A percentile compares a stretch with the other conserved stretches of the same genome.
phyloP scores from a whole-genome alignment of 257 asterid species.

The Solanum ahanhuiri region DNA sequence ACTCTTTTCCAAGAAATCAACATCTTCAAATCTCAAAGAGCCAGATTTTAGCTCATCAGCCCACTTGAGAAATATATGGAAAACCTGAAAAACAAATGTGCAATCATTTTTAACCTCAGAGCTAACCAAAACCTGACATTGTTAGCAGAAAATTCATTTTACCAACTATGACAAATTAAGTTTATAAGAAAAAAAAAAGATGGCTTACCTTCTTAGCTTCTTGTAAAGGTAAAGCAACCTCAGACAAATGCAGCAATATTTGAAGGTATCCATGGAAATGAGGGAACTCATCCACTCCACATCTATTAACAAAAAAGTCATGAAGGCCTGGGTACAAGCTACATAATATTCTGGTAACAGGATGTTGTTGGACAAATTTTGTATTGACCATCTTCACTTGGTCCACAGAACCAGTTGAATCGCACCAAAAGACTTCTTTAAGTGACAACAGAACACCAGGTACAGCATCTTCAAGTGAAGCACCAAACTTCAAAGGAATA shows the following conservation, averaged over 20 bases:
- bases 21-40: conserved; percentile 52
- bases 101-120: background rate
- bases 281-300: conserved; percentile 71
- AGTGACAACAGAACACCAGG: conserved; percentile 60
- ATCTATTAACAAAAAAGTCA: conserved; percentile 71
- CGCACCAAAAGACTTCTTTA: conserved; percentile 78
- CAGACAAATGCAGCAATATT: conserved; percentile 57
- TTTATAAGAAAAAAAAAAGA: background rate
- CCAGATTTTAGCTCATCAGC: conserved; percentile 58
- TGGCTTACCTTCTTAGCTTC: conserved; percentile 62
- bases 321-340: conserved; percentile 61
- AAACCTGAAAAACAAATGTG: conserved; percentile 31
- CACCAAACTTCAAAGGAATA: conserved; percentile 43
- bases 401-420: conserved; percentile 41
- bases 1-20: conserved; percentile 42
- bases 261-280: conserved; percentile 62
- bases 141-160: background rate
- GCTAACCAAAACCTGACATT: background rate
- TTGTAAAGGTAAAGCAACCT: conserved; percentile 50
- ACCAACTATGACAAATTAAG: background rate
- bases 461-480: conserved; percentile 44
- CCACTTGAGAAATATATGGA: conserved; percentile 63
- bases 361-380: conserved; percentile 12
- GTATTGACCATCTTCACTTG: conserved; percentile 20
- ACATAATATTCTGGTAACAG: conserved; percentile 32